phyloP scores from a whole-genome alignment of 306 rosid species.

The Lathyrus aphaca region DNA sequence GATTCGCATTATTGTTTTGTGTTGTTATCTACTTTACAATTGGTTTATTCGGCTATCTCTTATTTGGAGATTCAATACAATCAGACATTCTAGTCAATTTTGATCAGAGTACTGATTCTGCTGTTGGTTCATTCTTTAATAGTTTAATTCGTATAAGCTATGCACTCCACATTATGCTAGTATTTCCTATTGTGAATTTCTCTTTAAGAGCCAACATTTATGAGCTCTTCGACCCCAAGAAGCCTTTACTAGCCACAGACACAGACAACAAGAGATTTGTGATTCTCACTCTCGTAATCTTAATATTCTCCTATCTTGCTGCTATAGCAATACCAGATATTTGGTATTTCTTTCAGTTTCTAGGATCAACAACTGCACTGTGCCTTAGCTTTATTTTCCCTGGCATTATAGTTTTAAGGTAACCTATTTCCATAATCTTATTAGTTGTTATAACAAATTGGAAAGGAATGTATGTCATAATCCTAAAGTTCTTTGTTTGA shows the following conservation, averaged over 20 bases:
- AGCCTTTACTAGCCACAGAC: conserved; percentile 56
- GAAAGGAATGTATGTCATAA: conserved; percentile 19
- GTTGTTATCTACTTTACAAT: conserved; percentile 65
- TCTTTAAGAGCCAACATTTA: conserved; percentile 80
- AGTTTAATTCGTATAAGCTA: conserved; percentile 77
- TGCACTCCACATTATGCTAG: conserved; percentile 85
- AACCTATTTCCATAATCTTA: conserved; percentile 21
- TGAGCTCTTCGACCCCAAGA: conserved; percentile 71
- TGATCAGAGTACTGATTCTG: conserved; percentile 61
- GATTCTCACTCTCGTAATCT: conserved; percentile 53
- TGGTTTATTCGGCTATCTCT: conserved; percentile 85
- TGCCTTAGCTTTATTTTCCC: conserved; percentile 93
- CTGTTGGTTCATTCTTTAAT: conserved; percentile 64
- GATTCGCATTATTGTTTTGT: conserved; percentile 71
- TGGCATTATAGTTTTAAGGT: conserved; percentile 79
- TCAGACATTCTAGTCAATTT: conserved; percentile 84
- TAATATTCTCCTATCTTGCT: conserved; percentile 67
- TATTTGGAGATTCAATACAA: conserved; percentile 81
- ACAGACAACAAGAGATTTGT: conserved; percentile 76
- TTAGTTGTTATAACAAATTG: neutral
- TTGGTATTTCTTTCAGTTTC: conserved; percentile 87
- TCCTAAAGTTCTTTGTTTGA: conserved; percentile 25
- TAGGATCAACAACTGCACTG: conserved; percentile 85
- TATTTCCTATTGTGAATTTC: conserved; percentile 83
- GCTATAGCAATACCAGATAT: conserved; percentile 87